Percentiles rank a stretch among this genome's conserved stretches.
Conservation (phyloP, 345 rosid genomes). For the Draba incana region DNA sequence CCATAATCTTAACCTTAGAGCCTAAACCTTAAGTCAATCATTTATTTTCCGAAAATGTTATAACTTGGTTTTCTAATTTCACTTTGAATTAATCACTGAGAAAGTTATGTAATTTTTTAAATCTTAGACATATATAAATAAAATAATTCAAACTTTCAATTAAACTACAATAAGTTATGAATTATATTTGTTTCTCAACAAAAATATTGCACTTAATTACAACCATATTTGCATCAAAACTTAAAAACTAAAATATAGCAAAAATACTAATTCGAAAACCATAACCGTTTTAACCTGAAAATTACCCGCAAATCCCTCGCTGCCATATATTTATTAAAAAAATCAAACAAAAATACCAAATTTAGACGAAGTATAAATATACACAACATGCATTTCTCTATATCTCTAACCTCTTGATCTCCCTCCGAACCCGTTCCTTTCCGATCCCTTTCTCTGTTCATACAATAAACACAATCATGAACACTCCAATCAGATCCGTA, state of each 20-base stretch:
- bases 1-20: no score
- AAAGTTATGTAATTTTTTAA: no score
- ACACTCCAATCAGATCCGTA: conserved; percentile 34
- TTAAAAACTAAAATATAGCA: not conserved
- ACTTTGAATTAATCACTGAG: no score
- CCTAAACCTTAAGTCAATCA: no score
- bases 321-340: conserved; percentile 8
- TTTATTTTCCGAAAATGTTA: no score
- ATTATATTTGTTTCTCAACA: not conserved
- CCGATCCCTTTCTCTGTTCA: conserved; percentile 30
- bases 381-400: conserved; percentile 5
- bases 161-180: not conserved
- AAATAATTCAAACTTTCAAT: no score
- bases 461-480: conserved; percentile 23
- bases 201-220: not conserved
- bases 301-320: conserved; percentile 28
- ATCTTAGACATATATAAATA: no score
- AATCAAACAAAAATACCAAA: not conserved
- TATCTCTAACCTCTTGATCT: conserved; percentile 22
- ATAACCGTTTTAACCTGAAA: conserved; percentile 18
- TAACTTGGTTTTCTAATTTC: no score
- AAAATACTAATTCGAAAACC: not conserved
- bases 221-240: not conserved
- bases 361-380: conserved; percentile 31
- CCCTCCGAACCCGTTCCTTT: conserved; percentile 25